phyloP scores from a whole-genome alignment of 805 yeast genomes.

The Yamadazyma sp. region DNA sequence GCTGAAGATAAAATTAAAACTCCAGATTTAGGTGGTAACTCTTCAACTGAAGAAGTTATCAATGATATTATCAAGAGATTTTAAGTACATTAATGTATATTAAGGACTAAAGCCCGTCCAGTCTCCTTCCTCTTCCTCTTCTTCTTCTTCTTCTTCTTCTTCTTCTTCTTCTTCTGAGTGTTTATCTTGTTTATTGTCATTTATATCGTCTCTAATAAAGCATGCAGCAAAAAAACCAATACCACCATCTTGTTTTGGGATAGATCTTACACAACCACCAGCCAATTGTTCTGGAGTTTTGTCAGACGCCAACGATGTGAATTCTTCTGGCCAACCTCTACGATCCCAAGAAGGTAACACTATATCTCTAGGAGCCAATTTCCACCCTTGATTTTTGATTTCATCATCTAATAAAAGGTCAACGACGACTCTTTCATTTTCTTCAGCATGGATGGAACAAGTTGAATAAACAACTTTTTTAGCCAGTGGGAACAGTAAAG shows the following conservation, averaged over 20 bases:
- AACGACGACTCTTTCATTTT: constrained; percentile 88
- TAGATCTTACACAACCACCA: constrained; percentile 81
- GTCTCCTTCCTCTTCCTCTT: constrained; percentile 9
- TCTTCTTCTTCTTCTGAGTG: constrained; percentile 1
- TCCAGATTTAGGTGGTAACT: constrained; percentile 92
- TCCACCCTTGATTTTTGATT: constrained; percentile 74
- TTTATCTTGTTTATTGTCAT: constrained; percentile 1
- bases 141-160: constrained; percentile 2
- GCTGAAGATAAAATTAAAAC: constrained; percentile 75
- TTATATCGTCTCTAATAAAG: constrained; percentile 46
- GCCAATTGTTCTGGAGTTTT: constrained; percentile 48
- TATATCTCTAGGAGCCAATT: constrained; percentile 50
- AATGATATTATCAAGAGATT: constrained; percentile 69
- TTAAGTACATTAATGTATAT: constrained; percentile 13
- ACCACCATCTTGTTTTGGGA: constrained; percentile 93
- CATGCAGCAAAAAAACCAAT: constrained; percentile 97
- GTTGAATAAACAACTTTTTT: constrained; percentile 86
- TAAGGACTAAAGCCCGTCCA: constrained; percentile 16
- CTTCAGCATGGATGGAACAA: constrained; percentile 91
- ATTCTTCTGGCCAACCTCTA: constrained; percentile 75
- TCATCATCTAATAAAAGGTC: constrained; percentile 66
- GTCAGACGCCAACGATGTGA: constrained; percentile 48
- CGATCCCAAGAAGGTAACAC: constrained; percentile 85
- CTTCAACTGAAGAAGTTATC: constrained; percentile 82
- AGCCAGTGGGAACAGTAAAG: constrained; percentile 76